Base-by-base conservation (phyloP, 2,329 filamentous ascomycete species). In the Fusarium camptoceras region DNA sequence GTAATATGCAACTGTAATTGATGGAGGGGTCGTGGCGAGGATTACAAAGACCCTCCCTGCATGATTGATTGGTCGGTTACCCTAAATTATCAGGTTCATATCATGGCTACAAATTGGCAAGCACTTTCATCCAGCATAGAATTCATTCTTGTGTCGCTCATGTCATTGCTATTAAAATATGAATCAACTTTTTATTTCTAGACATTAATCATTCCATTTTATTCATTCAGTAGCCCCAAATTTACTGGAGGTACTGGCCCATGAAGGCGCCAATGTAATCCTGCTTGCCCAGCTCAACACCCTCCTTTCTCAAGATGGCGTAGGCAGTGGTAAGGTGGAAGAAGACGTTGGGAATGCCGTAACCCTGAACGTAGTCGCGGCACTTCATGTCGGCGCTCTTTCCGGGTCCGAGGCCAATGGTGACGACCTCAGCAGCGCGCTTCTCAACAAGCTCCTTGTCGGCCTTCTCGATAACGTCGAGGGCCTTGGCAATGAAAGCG, bases 291-390 rank as follows among this genome's bases (percentile, higher is more conserved):
- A 92, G n/a, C 0, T 82, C 79, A 27, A 91, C 86, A 3, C 89
- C 90, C 78, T 88, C 84, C 73, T 83, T 85, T 64, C 90, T 82
- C 75, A 92, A 74, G 58, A 92, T 87, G 24, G 78, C 81, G 79
- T 92, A 92, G 12, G 87, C 82, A 15, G 83, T 89, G 5, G 78
- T 83, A 16, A 87, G 69, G 75, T 92, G 90, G 78, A 92, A 92
- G 80, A 83, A 90, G 71, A 91, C 78, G 73, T 91, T 90, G 24
- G 89, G 88, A 44, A 89, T 58, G 6, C 79, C 82, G 76, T 84
- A 88, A 5, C 78, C 78, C 42, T 78, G 74, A 24, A 87, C 73
- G 74, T 87, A 91, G 4, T 80, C 77, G 47, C 69, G 30, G 49
- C 70, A 75, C 37, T 69, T 60, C 50, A 80, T 55, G 42, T 73